Conservation (phyloP, 257 asterid species). For the Jacaranda copaia region DNA sequence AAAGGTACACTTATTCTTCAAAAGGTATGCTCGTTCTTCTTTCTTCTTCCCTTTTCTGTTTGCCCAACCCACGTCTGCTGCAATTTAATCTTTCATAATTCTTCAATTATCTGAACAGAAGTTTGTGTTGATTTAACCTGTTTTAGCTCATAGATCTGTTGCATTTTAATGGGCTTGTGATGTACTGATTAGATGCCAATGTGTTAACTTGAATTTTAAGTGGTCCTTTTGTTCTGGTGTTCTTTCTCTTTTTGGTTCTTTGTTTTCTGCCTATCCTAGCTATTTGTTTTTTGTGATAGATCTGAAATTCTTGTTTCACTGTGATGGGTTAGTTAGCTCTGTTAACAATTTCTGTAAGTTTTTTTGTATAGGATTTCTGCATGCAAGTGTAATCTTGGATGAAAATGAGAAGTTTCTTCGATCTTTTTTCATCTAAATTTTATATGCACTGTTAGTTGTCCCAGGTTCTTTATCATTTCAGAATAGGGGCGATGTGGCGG, state of each 20-base stretch:
- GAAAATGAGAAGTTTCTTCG: not conserved
- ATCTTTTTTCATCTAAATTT: not conserved
- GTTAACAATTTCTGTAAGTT: not conserved
- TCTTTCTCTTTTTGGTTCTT: not conserved
- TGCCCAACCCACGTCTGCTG: not conserved
- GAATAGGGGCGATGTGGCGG: not conserved
- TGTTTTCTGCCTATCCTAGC: not conserved
- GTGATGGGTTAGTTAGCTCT: not conserved
- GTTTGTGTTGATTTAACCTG: not conserved
- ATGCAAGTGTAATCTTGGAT: not conserved
- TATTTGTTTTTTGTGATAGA: slow-evolving; percentile 7
- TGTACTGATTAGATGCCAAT: not conserved
- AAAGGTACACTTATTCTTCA: too few species aligned
- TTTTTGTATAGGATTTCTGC: slow-evolving; percentile 21
- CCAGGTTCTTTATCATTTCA: slow-evolving; percentile 15
- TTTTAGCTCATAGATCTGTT: slow-evolving; percentile 36
- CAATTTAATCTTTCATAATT: not conserved
- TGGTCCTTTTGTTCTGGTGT: not conserved
- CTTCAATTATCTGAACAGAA: not conserved
- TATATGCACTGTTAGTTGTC: not conserved
- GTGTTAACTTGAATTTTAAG: not conserved
- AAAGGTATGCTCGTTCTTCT: slow-evolving; percentile 18
- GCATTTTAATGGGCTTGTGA: slow-evolving; percentile 15
- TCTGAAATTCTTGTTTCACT: not conserved
- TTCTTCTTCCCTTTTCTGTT: not conserved